Percentiles rank a stretch among this genome's conserved stretches.
Conservation (phyloP, 169 alveolate genomes). For the Plasmodium adleri region DNA sequence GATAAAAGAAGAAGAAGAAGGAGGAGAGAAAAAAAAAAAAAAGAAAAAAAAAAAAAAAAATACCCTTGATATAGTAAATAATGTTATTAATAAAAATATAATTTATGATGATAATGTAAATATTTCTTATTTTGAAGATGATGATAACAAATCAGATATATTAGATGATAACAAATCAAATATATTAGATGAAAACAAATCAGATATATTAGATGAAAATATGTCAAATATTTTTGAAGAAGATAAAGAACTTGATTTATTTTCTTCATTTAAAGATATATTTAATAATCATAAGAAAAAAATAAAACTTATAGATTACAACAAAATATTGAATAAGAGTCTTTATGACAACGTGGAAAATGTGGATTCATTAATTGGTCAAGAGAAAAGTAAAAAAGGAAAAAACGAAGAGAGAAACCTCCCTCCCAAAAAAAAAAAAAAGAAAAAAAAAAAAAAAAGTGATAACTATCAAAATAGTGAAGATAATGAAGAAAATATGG, state of each 20-base stretch:
- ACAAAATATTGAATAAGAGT: conserved; percentile 43
- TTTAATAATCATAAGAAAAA: conserved; percentile 29
- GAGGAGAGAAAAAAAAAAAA: too few species aligned
- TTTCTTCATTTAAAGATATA: conserved; percentile 29
- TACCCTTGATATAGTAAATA: too few species aligned
- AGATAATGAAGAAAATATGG: background rate
- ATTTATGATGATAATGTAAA: too few species aligned
- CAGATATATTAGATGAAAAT: background rate
- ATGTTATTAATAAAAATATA: too few species aligned
- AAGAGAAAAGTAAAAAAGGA: background rate
- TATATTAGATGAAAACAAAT: background rate
- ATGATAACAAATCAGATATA: background rate
- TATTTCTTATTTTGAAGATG: too few species aligned
- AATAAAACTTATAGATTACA: conserved; percentile 41
- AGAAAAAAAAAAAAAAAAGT: background rate
- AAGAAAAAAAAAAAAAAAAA: too few species aligned
- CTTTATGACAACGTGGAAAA: background rate
- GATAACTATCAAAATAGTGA: background rate
- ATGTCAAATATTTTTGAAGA: background rate
- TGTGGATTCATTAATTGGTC: background rate
- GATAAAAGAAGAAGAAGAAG: too few species aligned
- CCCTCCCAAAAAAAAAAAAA: background rate
- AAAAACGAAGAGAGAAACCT: background rate
- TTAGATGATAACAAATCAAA: background rate
- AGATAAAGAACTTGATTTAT: conserved; percentile 9